Base-by-base conservation (phyloP, 2,329 filamentous ascomycete genomes). In the Pseudopithomyces chartarum region DNA sequence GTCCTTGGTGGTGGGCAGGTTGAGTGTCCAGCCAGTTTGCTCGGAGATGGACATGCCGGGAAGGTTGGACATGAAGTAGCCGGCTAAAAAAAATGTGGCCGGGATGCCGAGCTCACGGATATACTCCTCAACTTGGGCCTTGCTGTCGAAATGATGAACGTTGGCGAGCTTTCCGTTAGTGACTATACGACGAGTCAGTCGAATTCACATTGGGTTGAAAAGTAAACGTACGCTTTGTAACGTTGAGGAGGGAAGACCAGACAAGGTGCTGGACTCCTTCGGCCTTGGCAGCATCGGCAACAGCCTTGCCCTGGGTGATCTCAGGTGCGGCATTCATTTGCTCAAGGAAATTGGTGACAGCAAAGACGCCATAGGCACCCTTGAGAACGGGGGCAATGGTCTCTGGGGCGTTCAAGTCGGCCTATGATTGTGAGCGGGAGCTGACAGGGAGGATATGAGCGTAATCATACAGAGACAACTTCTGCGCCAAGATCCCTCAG, bases 121-220 rank as follows among this genome's bases (percentile, higher is more conserved):
- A 67, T 87, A 84, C 19, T 79, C 69, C 60, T 85, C 84, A 0
- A 84, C 78, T 6, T 79, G 71, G 13, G 84, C 83, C 68, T 87
- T 87, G 65, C 71, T 73, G 66, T 87, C 84, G 57, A 87, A 87
- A 61, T 84, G 81, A 54, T 78, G 61, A 12, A 78, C 71, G 29
- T 74, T 63, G 7, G 62, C 59, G 22, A 77, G 68, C 23, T 72
- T 73, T 12, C 76, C 76, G n/a, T 62, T 59, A 8, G 61, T 66
- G 8, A 58, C 48, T 51, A 17, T 8, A 33, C n/a, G 33, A 33
- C 12, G 26, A 42, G 38, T 51, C 33, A 51, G 38, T 34, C 6
- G n/a, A 4, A n/a, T 17, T 33, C 36, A 33, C n/a, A 34, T n/a
- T 20, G 23, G 7, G 13, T 13, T 5, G 26, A 23, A 3, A 12